Conservation (phyloP, 176 grass and related monocot species). For the Avena eriantha region DNA sequence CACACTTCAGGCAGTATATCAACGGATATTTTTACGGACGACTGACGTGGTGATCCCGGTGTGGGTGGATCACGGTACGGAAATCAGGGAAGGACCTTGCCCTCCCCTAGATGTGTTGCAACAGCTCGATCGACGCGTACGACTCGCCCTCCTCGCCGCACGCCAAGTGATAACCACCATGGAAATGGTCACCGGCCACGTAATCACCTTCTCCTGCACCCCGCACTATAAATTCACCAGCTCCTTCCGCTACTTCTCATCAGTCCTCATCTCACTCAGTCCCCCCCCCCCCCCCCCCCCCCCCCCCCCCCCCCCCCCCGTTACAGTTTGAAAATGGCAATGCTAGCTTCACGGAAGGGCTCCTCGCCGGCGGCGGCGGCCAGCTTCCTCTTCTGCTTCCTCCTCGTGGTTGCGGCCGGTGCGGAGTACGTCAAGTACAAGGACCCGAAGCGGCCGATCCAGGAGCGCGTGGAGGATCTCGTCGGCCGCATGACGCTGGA, state of each 20-base stretch:
- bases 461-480: conserved; percentile 64
- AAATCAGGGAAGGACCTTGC: too few species aligned
- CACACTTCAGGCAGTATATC: too few species aligned
- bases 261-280: neutral
- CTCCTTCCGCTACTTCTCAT: neutral
- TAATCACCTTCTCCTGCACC: neutral
- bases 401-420: conserved; percentile 17
- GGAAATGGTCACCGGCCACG: neutral
- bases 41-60: too few species aligned
- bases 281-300: neutral
- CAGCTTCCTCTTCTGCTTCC: conserved; percentile 17
- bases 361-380: neutral
- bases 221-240: conserved; percentile 7
- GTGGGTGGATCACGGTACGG: too few species aligned
- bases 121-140: neutral
- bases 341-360: neutral
- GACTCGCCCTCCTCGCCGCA: neutral
- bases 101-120: neutral
- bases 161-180: neutral
- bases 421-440: conserved; percentile 65
- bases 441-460: conserved; percentile 63
- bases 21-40: too few species aligned
- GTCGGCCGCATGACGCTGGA: conserved; percentile 75
- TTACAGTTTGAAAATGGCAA: neutral
- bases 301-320: neutral